Conservation (phyloP, 75 land plant species). For the Selaginella tamariscina region DNA sequence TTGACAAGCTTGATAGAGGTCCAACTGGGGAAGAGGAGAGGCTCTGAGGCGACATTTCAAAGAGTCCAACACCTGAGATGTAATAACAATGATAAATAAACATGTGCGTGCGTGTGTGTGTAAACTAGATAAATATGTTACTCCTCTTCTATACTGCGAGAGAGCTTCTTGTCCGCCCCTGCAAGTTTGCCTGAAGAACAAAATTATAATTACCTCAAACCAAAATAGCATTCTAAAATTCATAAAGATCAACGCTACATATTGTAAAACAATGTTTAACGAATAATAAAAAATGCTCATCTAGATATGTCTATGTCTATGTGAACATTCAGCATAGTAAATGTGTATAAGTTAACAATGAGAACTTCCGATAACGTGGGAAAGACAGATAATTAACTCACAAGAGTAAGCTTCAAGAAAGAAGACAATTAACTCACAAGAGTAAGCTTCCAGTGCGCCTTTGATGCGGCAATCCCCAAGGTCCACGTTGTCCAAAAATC, state of each 20-base stretch:
- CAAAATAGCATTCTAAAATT: too few species aligned
- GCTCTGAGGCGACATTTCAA: conserved; percentile 40
- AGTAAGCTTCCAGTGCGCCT: conserved; percentile 65
- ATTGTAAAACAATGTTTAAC: too few species aligned
- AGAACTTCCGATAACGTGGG: too few species aligned
- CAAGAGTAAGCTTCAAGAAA: too few species aligned
- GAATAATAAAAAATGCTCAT: too few species aligned
- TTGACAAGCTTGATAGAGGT: conserved; percentile 43
- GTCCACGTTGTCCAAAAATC: conserved; percentile 42
- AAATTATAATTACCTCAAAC: too few species aligned
- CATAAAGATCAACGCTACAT: conserved; percentile 74
- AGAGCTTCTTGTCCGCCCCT: conserved; percentile 49
- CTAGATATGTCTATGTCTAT: too few species aligned
- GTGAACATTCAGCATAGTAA: too few species aligned
- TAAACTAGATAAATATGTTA: conserved; percentile 10
- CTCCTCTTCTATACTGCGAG: conserved; percentile 74
- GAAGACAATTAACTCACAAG: too few species aligned
- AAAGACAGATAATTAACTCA: too few species aligned
- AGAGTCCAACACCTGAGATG: conserved; percentile 49
- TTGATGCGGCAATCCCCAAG: conserved; percentile 71
- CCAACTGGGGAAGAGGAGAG: conserved; percentile 50
- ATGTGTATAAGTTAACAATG: too few species aligned
- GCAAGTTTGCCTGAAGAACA: conserved; percentile 77
- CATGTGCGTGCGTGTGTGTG: neutral
- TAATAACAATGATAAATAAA: neutral